Conservation (phyloP, 2,329 filamentous ascomycete genomes). For the Dothistroma pini region DNA sequence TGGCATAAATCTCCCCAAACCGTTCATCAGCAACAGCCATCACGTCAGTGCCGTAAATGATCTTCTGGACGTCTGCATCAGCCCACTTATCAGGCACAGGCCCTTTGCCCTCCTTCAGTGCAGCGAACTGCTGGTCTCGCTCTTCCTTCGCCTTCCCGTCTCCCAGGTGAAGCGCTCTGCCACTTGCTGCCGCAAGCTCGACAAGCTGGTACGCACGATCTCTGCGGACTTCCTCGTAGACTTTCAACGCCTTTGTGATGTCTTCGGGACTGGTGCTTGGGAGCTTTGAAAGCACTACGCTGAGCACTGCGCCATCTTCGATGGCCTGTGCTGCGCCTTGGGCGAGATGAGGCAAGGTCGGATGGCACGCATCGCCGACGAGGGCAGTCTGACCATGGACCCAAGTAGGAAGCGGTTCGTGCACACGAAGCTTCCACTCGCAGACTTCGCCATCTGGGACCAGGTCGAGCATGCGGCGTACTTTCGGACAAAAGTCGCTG, state of each 20-base stretch:
- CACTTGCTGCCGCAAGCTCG: constrained; percentile 54
- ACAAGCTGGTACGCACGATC: constrained; percentile 55
- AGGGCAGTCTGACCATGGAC: constrained; percentile 51
- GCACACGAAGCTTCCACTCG: constrained; percentile 63
- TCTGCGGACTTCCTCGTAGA: constrained; percentile 57
- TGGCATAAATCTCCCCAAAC: constrained; percentile 38
- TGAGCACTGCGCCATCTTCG: constrained; percentile 59
- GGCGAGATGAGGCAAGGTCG: constrained; percentile 60
- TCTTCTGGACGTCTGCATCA: constrained; percentile 49
- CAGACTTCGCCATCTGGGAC: constrained; percentile 63
- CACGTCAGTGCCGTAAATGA: constrained; percentile 48
- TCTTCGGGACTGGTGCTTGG: constrained; percentile 45
- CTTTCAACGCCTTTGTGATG: constrained; percentile 51
- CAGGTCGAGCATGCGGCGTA: constrained; percentile 58
- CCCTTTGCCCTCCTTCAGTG: constrained; percentile 39
- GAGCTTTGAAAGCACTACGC: constrained; percentile 48
- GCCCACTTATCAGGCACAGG: constrained; percentile 52
- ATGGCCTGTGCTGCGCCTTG: constrained; percentile 64
- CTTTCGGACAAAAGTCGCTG: constrained; percentile 57
- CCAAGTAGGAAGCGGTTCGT: constrained; percentile 62
- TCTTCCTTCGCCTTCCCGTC: constrained; percentile 58
- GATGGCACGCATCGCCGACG: constrained; percentile 60
- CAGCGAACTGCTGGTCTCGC: constrained; percentile 54
- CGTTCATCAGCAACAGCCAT: constrained; percentile 43
- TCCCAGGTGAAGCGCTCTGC: constrained; percentile 54